Evolutionary conservation across 106 monocot species (phyloP).

Genomic region (Amphibolis antarctica): DNA sequence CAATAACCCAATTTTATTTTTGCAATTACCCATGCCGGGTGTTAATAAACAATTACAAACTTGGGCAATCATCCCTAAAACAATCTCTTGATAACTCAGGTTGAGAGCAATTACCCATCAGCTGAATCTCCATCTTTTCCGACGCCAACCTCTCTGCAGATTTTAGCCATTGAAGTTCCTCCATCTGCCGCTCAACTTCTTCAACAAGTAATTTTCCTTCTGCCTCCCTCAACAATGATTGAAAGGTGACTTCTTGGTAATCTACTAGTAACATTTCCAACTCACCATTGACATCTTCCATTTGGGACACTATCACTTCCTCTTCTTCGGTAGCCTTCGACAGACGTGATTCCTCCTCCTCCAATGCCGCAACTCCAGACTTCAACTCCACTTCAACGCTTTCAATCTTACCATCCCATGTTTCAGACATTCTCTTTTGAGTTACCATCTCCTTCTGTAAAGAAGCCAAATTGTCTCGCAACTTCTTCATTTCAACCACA

Average conservation of each 20-base stretch:
- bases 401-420: background rate
- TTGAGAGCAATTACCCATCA: too few species aligned
- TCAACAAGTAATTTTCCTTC: background rate
- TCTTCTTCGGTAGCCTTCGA: background rate
- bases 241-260: conserved; percentile 5
- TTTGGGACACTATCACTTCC: background rate
- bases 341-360: background rate
- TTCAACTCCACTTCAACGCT: conserved; percentile 2
- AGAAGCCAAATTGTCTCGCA: background rate
- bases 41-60: too few species aligned
- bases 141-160: background rate
- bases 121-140: background rate
- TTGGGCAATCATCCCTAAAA: too few species aligned
- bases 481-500: conserved; percentile 7
- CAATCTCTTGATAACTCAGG: too few species aligned
- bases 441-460: background rate
- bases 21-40: too few species aligned
- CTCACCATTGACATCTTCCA: background rate
- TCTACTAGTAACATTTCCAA: conserved; percentile 4
- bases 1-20: too few species aligned
- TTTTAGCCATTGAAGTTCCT: background rate
- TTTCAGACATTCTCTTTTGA: background rate
- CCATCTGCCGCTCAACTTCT: conserved; percentile 5
- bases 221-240: conserved; percentile 1
- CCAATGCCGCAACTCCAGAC: background rate